Base-by-base conservation (phyloP, 2,329 filamentous ascomycete genomes). In the Ascomycota sp. region DNA sequence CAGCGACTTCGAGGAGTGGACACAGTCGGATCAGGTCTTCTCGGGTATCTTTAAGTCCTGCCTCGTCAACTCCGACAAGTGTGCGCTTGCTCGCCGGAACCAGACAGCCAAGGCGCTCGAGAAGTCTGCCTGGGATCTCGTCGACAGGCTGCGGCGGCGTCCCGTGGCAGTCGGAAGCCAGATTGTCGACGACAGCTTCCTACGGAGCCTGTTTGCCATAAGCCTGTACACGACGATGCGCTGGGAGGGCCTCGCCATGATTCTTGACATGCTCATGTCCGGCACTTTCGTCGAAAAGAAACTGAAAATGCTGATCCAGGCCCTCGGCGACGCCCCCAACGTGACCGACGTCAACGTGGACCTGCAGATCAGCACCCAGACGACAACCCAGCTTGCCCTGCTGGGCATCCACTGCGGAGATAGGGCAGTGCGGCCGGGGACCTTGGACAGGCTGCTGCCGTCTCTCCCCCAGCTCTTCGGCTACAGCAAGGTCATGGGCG, bases 181-280 rank as follows among this genome's bases (percentile, higher is more conserved):
- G 2, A 27, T 38, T 19, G 13, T 48, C n/a, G 40, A 44, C 27
- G 38, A 44, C 25, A 36, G 27, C 15, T 31, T 31, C 8, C 17
- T 43, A 10, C 38, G 41, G 17, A 23, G 8, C 9, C 6, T 25
- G 5, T 20, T 39, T n/a, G 12, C 29, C 27, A 4, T 12, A 9
- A 22, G 22, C 12, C 33, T 44, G 7, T 36, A 43, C 26, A 15
- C 4, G 5, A 46, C 57, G 4, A 36, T 39, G 28, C 39, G 38
- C 17, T 63, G 62, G 38, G 45, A 44, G 12, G 36, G 32, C 8
- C 47, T 61, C 21, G 55, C 61, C 8, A 28, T 36, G 2, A 46
- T 53, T 5, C 36, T 64, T 5, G 43, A 47, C 1, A 48, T 40
- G 1, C 46, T 61, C 4, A 51, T 60, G 29, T 23, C 30, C 3